Base-by-base conservation (phyloP, 768 basidiomycete genomes). In the Arthromyces matolae region DNA sequence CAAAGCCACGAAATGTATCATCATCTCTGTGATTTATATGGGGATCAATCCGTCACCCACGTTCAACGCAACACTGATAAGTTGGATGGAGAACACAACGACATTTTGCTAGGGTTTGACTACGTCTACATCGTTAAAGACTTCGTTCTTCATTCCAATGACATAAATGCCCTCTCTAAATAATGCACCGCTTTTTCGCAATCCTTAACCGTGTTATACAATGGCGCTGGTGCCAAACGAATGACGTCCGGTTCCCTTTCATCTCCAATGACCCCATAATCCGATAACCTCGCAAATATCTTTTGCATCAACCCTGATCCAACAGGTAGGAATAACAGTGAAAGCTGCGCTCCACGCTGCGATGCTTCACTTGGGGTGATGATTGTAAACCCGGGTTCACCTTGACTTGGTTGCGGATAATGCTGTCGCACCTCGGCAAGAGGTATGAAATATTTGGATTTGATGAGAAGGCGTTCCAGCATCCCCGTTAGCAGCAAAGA, bases 211-310 rank as follows among this genome's bases (percentile, higher is more conserved):
- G 85, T 84, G 63, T 87, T 96, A 66, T 97, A 99, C 62, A 98
- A 69, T 27, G 94, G 87, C 13, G 77, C 76, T 38, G 94, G 93
- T 52, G 92, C 80, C 36, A 98, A 69, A 8, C 96, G 79, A 57
- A 99, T 93, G 42, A 98, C 91, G 60, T 92, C 87, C 22, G 96
- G 95, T 59, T 83, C 71, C 60, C 96, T 73, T 66, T 95, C 90
- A 66, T 99, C 96, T 8, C 91, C 94, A 42, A 96, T 77, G 12
- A 99, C 86, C 5, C 96, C 96, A 42, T 73, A 65, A 51, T 75
- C 73, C 18, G 73, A 68, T 59, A 98, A 65, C 32, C 67, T 71
- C 42, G 77, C 65, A 51, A 83, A 80, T 18, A 96, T 76, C 47
- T 69, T 72, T 49, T 75, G 73, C 94, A 98, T 97, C 35, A 81